Conservation (phyloP, 192 early-diverging fungal species). For the Linnemannia exigua region DNA sequence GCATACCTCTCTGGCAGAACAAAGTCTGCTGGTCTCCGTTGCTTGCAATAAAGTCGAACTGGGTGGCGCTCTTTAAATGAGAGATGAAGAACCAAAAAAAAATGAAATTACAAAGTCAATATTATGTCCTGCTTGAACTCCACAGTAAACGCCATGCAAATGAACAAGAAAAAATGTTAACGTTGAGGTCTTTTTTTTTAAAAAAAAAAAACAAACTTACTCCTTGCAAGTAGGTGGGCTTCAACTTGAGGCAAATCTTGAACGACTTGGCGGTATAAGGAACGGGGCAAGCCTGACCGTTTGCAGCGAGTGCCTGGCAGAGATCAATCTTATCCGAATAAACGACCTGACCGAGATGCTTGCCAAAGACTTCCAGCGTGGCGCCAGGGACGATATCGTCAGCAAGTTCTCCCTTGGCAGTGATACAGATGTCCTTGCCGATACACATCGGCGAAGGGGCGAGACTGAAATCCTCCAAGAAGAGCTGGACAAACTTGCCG, state of each 20-base stretch:
- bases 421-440: not conserved
- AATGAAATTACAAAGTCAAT: no score
- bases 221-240: not conserved
- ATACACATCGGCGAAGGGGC: not conserved
- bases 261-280: not conserved
- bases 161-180: no score
- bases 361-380: not conserved
- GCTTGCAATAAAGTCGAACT: no score
- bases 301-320: not conserved
- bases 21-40: no score
- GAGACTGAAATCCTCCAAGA: no score
- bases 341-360: not conserved
- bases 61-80: no score
- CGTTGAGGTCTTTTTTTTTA: no score
- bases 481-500: no score
- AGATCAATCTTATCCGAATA: not conserved
- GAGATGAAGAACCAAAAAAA: no score
- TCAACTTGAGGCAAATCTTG: not conserved
- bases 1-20: no score
- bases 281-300: not conserved
- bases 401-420: not conserved
- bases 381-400: not conserved
- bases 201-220: not conserved
- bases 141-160: no score
- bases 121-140: no score